These are phyloP conservation scores for Pigoraptor vietnamica DNA, from an alignment of 78 protist genomes.

Conservation along the genomic window DNA sequence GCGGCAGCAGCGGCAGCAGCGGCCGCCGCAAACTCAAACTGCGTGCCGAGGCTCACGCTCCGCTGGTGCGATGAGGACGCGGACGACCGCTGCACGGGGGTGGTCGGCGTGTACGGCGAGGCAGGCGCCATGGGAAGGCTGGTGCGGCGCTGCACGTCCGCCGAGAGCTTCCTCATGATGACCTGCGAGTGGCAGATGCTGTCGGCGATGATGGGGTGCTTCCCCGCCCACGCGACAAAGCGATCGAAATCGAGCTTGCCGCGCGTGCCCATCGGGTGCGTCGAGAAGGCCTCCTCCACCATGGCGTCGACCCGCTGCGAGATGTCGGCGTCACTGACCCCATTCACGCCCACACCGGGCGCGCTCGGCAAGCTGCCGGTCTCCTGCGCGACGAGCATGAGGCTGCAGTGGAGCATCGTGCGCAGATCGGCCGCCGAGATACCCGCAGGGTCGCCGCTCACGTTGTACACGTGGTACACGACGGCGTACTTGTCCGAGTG, in stretches of 20 bases:
- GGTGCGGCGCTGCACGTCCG: neutral
- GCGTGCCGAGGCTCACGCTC: neutral
- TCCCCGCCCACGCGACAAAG: neutral
- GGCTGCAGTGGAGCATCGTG: neutral
- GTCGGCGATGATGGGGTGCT: neutral
- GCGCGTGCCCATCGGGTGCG: neutral
- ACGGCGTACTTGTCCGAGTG: neutral
- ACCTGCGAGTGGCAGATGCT: neutral
- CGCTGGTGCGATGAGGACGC: neutral
- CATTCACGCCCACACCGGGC: too few species aligned
- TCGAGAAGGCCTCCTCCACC: neutral
- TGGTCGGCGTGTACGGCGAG: neutral
- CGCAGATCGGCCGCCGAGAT: neutral
- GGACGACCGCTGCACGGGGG: neutral
- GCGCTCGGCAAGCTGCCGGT: too few species aligned
- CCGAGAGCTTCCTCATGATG: neutral
- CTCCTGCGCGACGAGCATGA: neutral
- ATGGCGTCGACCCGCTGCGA: neutral
- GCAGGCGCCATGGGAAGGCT: neutral
- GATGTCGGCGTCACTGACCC: neutral
- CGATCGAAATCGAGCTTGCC: neutral
- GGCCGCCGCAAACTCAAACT: neutral
- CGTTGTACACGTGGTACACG: neutral
- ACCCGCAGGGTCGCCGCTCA: neutral
- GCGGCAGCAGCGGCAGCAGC: neutral